These are phyloP conservation scores for Suhomyces faveliae DNA, from an alignment of 805 yeast genomes.

Conservation along the genomic window DNA sequence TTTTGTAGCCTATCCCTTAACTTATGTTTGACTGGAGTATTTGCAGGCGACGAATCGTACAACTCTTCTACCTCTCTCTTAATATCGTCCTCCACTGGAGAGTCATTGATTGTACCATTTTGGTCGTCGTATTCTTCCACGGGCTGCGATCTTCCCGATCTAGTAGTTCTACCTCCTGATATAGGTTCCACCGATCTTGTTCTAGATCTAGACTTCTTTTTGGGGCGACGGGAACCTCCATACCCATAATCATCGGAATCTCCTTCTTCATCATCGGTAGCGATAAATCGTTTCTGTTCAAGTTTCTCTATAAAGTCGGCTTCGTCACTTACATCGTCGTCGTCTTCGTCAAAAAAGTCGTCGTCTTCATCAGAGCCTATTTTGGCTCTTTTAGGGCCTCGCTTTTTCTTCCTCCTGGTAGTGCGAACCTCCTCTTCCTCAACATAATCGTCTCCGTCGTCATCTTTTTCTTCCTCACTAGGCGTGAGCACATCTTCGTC, in stretches of 20 bases:
- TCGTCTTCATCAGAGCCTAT: constrained; percentile 15
- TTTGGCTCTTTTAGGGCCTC: constrained; percentile 2
- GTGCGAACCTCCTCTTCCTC: constrained; percentile 15
- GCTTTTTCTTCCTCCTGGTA: constrained; percentile 11
- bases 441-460: constrained; percentile 14
- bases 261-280: constrained; percentile 38
- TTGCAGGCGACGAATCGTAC: constrained; percentile 57
- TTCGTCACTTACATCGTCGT: constrained; percentile 15
- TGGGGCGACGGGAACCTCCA: constrained; percentile 12
- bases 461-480: constrained; percentile 13
- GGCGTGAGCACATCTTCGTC: constrained; percentile 4
- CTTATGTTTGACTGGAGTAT: constrained; percentile 42
- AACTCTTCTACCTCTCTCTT: constrained; percentile 67
- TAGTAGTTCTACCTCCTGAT: constrained; percentile 16
- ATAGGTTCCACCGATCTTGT: constrained; percentile 24
- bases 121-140: constrained; percentile 6
- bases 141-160: constrained; percentile 13
- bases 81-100: constrained; percentile 38
- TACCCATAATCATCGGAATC: constrained; percentile 10
- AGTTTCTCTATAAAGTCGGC: constrained; percentile 29
- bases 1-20: constrained; percentile 50
- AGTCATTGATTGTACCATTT: constrained; percentile 14
- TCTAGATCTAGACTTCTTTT: constrained; percentile 19
- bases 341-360: constrained; percentile 10
- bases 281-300: constrained; percentile 35